phyloP scores from a whole-genome alignment of 106 monocot species.

The Phalaenopsis equestris region DNA sequence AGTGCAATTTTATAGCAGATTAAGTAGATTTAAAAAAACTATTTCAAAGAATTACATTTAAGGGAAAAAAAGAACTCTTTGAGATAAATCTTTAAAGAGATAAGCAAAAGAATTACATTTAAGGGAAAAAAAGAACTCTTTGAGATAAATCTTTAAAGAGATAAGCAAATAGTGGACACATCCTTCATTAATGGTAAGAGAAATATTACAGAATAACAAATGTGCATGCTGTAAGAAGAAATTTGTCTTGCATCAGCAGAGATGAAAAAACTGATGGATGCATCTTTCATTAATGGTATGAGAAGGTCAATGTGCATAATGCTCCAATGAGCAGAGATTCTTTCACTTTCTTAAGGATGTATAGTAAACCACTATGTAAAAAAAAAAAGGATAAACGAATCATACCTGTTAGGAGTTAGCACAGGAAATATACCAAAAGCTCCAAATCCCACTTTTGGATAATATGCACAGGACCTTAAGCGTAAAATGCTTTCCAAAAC shows the following conservation, averaged over 20 bases:
- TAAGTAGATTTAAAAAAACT: not conserved
- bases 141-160: not conserved
- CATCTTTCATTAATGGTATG: not conserved
- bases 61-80: too few relatives aligned
- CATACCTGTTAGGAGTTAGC: conserved; percentile 47
- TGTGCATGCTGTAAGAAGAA: not conserved
- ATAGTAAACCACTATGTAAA: not conserved
- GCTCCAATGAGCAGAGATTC: not conserved
- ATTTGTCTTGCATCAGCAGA: not conserved
- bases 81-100: not conserved
- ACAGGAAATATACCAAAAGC: conserved; percentile 70
- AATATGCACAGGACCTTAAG: conserved; percentile 75
- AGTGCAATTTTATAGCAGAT: not conserved
- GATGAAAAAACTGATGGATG: not conserved
- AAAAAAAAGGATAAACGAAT: not conserved
- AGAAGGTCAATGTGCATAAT: not conserved
- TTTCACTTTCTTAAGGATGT: not conserved
- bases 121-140: too few relatives aligned
- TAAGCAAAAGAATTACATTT: too few relatives aligned
- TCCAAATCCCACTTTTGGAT: conserved; percentile 63
- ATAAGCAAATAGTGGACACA: not conserved
- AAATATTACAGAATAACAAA: not conserved
- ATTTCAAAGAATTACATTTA: too few relatives aligned
- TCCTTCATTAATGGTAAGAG: not conserved
- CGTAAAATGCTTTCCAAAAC: conserved; percentile 43